Evolutionary conservation across 306 rosid species (phyloP).

Genomic region (Betula pendula): DNA sequence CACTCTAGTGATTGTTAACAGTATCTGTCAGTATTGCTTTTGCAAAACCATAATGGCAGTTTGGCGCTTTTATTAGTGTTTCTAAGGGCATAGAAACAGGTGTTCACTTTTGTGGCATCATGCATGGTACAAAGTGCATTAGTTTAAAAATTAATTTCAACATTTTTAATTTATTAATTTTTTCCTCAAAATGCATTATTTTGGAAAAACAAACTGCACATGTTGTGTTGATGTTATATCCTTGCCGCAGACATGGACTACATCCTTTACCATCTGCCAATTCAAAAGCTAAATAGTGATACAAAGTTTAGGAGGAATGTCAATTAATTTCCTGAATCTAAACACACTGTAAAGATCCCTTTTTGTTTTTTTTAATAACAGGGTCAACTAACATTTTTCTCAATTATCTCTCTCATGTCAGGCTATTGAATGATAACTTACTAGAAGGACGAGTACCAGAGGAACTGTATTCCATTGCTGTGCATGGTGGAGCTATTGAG

Average conservation of each 20-base stretch:
- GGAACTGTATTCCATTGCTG: slow-evolving; percentile 79
- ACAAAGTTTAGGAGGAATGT: not conserved
- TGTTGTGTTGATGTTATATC: not conserved
- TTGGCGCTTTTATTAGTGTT: not conserved
- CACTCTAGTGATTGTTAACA: not conserved
- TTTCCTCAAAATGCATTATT: not conserved
- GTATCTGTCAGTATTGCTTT: not conserved
- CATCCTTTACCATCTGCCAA: not conserved
- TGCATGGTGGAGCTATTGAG: slow-evolving; percentile 97
- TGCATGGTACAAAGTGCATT: slow-evolving; percentile 1
- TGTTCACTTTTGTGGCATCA: not conserved
- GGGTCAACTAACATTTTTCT: slow-evolving; percentile 18
- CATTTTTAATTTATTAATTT: too few relatives aligned
- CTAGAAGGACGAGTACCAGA: slow-evolving; percentile 87
- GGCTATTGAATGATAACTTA: slow-evolving; percentile 77
- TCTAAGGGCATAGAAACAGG: not conserved
- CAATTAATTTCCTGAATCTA: not conserved
- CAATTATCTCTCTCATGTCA: slow-evolving; percentile 39
- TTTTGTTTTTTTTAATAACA: not conserved
- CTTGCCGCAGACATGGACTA: not conserved
- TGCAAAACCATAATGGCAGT: not conserved
- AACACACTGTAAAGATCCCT: not conserved
- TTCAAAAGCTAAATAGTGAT: not conserved
- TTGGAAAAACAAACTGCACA: not conserved
- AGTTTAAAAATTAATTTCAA: not conserved